These are phyloP conservation scores for Chiua virens DNA, from an alignment of 768 basidiomycete genomes.

Conservation along the genomic window DNA sequence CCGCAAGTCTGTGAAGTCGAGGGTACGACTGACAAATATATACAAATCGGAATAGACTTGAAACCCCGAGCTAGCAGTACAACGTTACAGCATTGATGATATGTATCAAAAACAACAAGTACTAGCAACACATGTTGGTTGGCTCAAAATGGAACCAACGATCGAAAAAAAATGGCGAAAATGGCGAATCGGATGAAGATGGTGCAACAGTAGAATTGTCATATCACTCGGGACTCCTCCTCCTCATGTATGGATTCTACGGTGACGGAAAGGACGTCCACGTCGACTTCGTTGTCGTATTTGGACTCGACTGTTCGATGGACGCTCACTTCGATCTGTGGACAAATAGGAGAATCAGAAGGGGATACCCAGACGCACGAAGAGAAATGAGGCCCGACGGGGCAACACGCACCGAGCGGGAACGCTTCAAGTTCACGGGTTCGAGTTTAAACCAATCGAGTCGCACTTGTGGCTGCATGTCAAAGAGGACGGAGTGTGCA, in stretches of 20 bases:
- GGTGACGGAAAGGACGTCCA: not conserved
- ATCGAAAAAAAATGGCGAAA: no score
- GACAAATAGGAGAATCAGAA: not conserved
- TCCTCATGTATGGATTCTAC: not conserved
- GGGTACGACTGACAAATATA: no score
- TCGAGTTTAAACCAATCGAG: not conserved
- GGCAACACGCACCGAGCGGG: slow-evolving; percentile 11
- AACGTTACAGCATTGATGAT: no score
- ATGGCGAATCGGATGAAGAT: no score
- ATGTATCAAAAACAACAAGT: no score
- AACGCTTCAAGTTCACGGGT: not conserved
- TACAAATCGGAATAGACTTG: no score
- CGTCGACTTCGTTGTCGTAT: slow-evolving; percentile 1
- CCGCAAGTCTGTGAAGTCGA: no score
- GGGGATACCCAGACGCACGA: not conserved
- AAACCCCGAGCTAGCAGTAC: no score
- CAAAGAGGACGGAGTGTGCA: not conserved
- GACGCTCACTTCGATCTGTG: slow-evolving; percentile 20
- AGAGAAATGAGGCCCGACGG: not conserved
- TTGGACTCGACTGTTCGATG: slow-evolving; percentile 17
- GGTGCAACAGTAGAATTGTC: no score
- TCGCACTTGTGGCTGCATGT: not conserved
- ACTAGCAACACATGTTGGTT: no score
- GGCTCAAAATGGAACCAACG: no score
- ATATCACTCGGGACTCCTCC: not conserved